Evolutionary conservation across 2,329 filamentous ascomycete species (phyloP).

Genomic region (Epicoccum nigrum): DNA sequence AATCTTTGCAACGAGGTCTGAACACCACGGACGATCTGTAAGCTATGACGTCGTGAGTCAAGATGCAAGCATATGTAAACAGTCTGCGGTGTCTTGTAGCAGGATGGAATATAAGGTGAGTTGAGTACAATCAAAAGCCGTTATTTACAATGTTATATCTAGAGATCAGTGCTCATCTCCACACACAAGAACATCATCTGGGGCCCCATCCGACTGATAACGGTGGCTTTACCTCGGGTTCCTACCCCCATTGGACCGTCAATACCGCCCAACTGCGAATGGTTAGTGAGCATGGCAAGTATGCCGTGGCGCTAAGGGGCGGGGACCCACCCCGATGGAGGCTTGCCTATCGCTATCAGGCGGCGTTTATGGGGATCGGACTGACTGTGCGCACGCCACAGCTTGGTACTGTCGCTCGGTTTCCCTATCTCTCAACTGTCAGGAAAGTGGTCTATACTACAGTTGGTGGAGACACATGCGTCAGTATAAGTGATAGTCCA

Average conservation of each 20-base stretch:
- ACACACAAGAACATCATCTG: not conserved
- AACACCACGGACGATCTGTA: no score
- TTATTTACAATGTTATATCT: not conserved
- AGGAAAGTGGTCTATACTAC: no score
- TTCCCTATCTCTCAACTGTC: not conserved
- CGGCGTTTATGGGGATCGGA: not conserved
- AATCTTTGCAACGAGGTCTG: no score
- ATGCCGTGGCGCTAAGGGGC: not conserved
- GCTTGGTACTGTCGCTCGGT: not conserved
- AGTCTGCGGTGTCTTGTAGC: not conserved
- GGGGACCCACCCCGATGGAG: slow-evolving; percentile 3
- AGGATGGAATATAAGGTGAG: not conserved
- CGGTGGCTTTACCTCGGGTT: not conserved
- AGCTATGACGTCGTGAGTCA: no score
- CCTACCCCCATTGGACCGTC: not conserved
- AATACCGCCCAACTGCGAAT: not conserved
- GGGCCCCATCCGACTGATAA: not conserved
- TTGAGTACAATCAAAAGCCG: not conserved
- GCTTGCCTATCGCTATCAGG: not conserved
- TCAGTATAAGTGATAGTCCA: not conserved
- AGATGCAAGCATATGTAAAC: not conserved
- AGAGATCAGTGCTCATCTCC: not conserved
- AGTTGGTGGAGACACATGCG: not conserved
- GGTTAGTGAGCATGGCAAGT: not conserved
- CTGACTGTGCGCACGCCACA: not conserved